phyloP scores from a whole-genome alignment of 176 grass and related monocot genomes.

The Aegilops bicornis region DNA sequence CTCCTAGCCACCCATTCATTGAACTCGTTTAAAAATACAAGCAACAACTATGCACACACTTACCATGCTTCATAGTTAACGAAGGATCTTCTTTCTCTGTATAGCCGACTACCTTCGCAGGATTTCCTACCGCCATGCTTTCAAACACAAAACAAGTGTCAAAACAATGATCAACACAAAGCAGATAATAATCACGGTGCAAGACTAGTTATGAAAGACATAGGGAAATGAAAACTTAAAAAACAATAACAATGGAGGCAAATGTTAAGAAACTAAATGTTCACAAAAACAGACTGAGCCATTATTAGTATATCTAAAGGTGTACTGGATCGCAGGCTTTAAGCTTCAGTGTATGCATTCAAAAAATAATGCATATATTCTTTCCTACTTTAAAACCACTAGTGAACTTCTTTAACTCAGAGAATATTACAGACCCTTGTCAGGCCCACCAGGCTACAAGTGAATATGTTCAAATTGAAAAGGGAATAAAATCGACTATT shows the following conservation, averaged over 20 bases:
- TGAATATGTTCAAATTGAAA: background rate
- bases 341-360: background rate
- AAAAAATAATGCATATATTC: background rate
- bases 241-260: background rate
- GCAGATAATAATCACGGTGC: background rate
- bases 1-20: background rate
- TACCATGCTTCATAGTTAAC: slow-evolving; percentile 99
- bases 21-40: background rate
- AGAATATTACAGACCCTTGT: background rate
- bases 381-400: background rate
- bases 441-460: background rate
- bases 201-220: background rate
- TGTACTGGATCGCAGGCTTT: background rate
- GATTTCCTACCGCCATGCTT: slow-evolving; percentile 98
- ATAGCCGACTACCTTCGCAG: slow-evolving; percentile 87
- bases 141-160: slow-evolving; percentile 32
- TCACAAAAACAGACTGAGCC: background rate
- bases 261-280: background rate
- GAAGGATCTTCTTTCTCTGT: slow-evolving; percentile 86
- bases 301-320: background rate
- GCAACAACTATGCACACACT: background rate
- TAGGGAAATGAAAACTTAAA: background rate
- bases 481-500: background rate
- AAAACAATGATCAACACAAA: background rate
- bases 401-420: background rate